Percentiles rank a stretch among this genome's conserved stretches.
Conservation (phyloP, 2,329 filamentous ascomycete genomes). For the Fusarium coicis region DNA sequence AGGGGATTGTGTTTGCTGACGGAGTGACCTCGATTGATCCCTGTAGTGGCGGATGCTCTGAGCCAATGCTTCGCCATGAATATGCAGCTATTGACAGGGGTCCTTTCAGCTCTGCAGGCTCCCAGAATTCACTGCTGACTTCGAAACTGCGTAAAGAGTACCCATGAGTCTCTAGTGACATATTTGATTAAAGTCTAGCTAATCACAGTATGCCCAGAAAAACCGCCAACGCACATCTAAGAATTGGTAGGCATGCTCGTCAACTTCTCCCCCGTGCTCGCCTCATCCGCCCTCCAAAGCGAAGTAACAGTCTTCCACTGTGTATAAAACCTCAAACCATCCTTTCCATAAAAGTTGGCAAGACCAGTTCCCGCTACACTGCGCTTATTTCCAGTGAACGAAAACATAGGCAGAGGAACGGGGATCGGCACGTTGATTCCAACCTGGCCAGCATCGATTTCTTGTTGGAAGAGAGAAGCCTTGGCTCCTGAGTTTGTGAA, state of each 20-base stretch:
- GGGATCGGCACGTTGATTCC: slow-evolving; percentile 83
- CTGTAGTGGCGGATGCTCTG: fast-evolving
- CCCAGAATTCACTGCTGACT: fast-evolving
- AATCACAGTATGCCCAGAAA: fast-evolving
- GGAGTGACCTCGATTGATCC: fast-evolving
- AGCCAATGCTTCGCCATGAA: not conserved
- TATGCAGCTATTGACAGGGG: not conserved
- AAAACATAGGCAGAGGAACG: slow-evolving; percentile 72
- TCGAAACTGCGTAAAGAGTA: too few relatives aligned
- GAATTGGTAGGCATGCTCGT: slow-evolving; percentile 23
- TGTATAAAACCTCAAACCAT: slow-evolving; percentile 88
- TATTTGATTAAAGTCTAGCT: not conserved
- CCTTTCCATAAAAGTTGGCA: slow-evolving; percentile 91
- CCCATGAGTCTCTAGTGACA: too few relatives aligned
- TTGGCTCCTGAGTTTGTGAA: slow-evolving; percentile 80
- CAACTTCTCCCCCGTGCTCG: slow-evolving; percentile 21
- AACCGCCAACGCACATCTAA: fast-evolving
- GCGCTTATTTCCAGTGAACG: slow-evolving; percentile 81
- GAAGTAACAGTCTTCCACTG: slow-evolving; percentile 94
- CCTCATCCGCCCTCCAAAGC: slow-evolving; percentile 66
- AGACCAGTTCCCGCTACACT: slow-evolving; percentile 87
- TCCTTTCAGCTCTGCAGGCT: fast-evolving
- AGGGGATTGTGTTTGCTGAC: not conserved
- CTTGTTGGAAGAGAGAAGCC: slow-evolving; percentile 76
- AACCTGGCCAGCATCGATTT: slow-evolving; percentile 83